Percentiles rank a stretch among this genome's conserved stretches.
Conservation (phyloP, 1,284 basidiomycete genomes). For the Trametes polyzona region DNA sequence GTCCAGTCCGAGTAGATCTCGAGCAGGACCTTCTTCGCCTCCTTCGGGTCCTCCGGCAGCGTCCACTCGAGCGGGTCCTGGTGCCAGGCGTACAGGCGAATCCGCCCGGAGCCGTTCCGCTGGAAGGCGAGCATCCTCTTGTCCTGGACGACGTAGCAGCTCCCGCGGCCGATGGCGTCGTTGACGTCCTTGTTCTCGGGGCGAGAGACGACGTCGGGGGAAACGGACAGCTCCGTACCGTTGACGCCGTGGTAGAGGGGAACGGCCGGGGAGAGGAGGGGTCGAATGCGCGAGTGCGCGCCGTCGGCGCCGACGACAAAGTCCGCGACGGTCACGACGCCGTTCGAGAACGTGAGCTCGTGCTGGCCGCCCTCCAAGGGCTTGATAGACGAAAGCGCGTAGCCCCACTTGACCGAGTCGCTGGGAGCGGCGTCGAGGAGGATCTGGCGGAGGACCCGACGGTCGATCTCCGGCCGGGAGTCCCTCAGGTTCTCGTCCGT, state of each 20-base stretch:
- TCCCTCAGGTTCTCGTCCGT: background rate
- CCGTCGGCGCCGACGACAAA: constrained; percentile 52
- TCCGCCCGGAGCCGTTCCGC: constrained; percentile 15
- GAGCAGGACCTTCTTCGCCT: constrained; percentile 8
- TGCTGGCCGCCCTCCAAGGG: constrained; percentile 7
- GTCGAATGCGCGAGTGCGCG: constrained; percentile 45
- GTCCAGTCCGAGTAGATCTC: constrained; percentile 14
- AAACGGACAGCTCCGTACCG: constrained; percentile 13
- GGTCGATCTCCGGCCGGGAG: constrained; percentile 4
- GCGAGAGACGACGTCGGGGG: background rate
- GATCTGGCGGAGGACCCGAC: constrained; percentile 2
- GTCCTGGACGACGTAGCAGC: background rate
- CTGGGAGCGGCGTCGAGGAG: background rate
- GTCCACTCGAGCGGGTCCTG: background rate
- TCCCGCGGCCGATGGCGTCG: constrained; percentile 9
- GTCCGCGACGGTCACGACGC: constrained; percentile 1
- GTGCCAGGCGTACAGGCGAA: constrained; percentile 17
- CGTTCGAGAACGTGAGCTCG: constrained; percentile 22
- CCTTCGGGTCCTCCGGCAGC: constrained; percentile 1
- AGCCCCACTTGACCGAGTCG: constrained; percentile 13
- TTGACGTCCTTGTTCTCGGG: constrained; percentile 6
- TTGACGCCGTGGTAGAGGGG: constrained; percentile 11
- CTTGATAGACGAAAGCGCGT: background rate
- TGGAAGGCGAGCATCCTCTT: constrained; percentile 5
- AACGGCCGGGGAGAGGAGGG: constrained; percentile 23